Conservation (phyloP, 2,329 filamentous ascomycete species). For the Venturia nashicola region DNA sequence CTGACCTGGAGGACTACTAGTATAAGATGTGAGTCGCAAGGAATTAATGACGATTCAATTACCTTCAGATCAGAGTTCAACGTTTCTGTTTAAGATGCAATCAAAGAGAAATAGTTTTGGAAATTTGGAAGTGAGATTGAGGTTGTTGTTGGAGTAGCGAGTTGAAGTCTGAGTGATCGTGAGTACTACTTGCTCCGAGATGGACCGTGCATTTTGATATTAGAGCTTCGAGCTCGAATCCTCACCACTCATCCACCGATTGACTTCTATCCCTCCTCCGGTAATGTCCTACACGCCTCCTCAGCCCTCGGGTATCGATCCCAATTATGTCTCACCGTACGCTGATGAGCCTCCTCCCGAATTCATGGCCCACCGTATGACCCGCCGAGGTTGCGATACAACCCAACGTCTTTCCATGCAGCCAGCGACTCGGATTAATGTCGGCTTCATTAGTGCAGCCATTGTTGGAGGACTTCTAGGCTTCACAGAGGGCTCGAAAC, state of each 20-base stretch:
- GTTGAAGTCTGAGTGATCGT: not conserved
- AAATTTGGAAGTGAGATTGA: not conserved
- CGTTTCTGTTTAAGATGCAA: not conserved
- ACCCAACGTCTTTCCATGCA: conserved; percentile 46
- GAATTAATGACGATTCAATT: not conserved
- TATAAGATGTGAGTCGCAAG: not conserved
- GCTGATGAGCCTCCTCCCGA: not conserved
- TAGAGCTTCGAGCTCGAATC: not conserved
- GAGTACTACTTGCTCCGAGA: not conserved
- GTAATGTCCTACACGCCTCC: not conserved
- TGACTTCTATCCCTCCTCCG: not conserved
- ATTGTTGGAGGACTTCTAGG: conserved; percentile 61
- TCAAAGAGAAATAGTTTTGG: not conserved
- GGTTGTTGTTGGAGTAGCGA: not conserved
- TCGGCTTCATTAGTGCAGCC: conserved; percentile 51
- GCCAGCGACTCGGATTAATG: conserved; percentile 51
- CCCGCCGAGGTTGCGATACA: not conserved
- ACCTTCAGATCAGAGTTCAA: not conserved
- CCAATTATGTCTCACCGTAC: conserved; percentile 2
- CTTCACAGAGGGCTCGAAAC: conserved; percentile 57
- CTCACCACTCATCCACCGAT: too few relatives aligned
- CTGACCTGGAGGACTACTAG: not conserved
- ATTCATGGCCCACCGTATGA: conserved; percentile 3
- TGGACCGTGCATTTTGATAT: not conserved
- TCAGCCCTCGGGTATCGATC: not conserved